These are phyloP conservation scores for Ogataea sp. DNA, from an alignment of 805 yeast species.

Conservation along the genomic window DNA sequence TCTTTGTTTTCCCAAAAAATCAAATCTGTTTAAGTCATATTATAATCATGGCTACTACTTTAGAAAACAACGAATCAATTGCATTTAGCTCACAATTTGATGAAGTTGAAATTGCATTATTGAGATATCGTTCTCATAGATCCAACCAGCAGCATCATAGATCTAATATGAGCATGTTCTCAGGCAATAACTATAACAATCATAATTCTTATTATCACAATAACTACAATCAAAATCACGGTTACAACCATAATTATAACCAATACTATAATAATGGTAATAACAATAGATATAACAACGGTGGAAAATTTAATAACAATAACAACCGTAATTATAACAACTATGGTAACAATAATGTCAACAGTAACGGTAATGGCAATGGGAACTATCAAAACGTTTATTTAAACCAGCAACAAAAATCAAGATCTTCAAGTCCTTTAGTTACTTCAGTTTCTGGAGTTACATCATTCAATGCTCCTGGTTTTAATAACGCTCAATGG, in stretches of 20 bases:
- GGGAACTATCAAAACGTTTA: not conserved
- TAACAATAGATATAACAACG: conserved; percentile 1
- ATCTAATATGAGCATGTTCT: not conserved
- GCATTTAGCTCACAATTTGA: conserved; percentile 8
- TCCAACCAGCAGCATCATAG: not conserved
- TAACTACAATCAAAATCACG: no score
- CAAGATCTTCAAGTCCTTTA: no score
- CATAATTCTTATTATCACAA: not conserved
- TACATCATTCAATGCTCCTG: no score
- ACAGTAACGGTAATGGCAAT: not conserved
- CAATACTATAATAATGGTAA: not conserved
- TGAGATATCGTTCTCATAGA: not conserved
- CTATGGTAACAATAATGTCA: not conserved
- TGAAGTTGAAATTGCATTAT: conserved; percentile 6
- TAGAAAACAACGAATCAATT: not conserved
- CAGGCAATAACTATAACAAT: not conserved
- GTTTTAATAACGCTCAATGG: no score
- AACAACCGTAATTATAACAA: not conserved
- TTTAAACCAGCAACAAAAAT: not conserved
- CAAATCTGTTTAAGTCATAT: no score
- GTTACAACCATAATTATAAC: not conserved
- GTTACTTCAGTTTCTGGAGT: no score
- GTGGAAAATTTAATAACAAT: conserved; percentile 1
- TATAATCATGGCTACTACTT: no score
- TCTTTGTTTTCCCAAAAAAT: no score